Conservation (phyloP, 805 yeast species). For the Candida yuanshanica region DNA sequence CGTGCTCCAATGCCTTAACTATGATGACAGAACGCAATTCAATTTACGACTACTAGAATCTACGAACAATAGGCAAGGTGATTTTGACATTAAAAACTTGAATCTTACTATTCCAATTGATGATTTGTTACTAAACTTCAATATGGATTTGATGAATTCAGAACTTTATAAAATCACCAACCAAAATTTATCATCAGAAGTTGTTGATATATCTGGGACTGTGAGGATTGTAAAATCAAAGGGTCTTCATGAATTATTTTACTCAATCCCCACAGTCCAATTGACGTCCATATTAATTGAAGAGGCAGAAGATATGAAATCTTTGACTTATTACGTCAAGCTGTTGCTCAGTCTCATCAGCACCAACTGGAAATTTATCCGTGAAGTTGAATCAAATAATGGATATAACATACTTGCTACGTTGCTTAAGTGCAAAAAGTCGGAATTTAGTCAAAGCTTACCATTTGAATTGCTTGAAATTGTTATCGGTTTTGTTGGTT, state of each 20-base stretch:
- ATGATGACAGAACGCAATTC: constrained; percentile 30
- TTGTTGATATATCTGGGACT: constrained; percentile 8
- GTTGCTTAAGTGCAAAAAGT: constrained; percentile 40
- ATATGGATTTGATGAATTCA: constrained; percentile 6
- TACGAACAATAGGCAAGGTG: constrained; percentile 17
- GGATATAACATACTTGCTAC: constrained; percentile 59
- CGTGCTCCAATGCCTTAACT: constrained; percentile 35
- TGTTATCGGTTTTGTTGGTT: constrained; percentile 51
- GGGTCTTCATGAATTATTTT: constrained; percentile 16
- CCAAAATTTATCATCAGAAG: constrained; percentile 1
- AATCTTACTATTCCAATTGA: constrained; percentile 15
- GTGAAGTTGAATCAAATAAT: constrained; percentile 52
- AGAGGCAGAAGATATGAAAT: constrained; percentile 28
- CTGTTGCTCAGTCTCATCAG: constrained; percentile 39
- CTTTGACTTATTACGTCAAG: constrained; percentile 31
- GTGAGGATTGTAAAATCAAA: constrained; percentile 3
- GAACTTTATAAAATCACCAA: neutral
- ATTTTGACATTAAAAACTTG: constrained; percentile 14
- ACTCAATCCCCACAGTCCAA: constrained; percentile 46
- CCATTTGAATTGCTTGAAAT: constrained; percentile 41
- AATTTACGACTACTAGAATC: constrained; percentile 31
- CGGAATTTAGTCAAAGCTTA: constrained; percentile 23
- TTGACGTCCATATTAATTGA: constrained; percentile 43
- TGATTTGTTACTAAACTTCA: constrained; percentile 15
- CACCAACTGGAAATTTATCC: constrained; percentile 44